A percentile compares a stretch with the other conserved stretches of the same genome.
Evolutionary conservation across 2,329 filamentous ascomycete genomes (phyloP).

Genomic region (Teratosphaeria zuluensis): DNA sequence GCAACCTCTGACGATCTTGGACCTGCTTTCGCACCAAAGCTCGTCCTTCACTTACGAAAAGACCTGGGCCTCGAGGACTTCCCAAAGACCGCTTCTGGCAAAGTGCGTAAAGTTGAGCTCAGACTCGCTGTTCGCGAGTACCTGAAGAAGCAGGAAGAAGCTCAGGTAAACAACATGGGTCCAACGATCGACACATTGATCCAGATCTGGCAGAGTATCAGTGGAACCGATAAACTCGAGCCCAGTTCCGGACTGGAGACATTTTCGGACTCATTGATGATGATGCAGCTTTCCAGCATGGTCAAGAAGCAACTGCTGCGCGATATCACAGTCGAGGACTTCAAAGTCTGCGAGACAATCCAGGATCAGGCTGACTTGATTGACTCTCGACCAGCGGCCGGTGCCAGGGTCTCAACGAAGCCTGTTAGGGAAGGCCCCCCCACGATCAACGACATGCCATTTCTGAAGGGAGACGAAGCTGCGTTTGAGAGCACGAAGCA

Average conservation of each 20-base stretch:
- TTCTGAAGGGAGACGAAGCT: constrained; percentile 17
- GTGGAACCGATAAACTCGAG: constrained; percentile 17
- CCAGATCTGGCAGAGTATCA: constrained; percentile 24
- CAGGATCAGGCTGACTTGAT: constrained; percentile 23
- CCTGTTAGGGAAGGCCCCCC: constrained; percentile 21
- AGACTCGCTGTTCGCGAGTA: constrained; percentile 20
- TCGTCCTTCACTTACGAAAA: constrained; percentile 31
- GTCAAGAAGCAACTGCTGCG: constrained; percentile 24
- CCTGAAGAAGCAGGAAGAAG: constrained; percentile 15
- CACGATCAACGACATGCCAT: constrained; percentile 19
- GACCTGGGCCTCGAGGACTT: constrained; percentile 32
- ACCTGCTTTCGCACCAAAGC: constrained; percentile 31
- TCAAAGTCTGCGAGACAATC: constrained; percentile 23
- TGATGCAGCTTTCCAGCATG: constrained; percentile 25
- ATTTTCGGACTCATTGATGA: constrained; percentile 26
- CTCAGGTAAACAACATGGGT: constrained; percentile 16
- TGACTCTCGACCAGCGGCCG: constrained; percentile 14
- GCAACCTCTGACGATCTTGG: constrained; percentile 30
- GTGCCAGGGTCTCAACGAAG: constrained; percentile 5
- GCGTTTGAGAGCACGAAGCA: constrained; percentile 16
- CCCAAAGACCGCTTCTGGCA: constrained; percentile 37
- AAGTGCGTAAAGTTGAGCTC: constrained; percentile 35
- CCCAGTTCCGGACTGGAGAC: constrained; percentile 15
- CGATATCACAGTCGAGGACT: constrained; percentile 25
- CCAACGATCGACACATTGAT: constrained; percentile 22